Evolutionary conservation across 441 rosid species (phyloP).

Genomic region (Brassica hybrid): DNA sequence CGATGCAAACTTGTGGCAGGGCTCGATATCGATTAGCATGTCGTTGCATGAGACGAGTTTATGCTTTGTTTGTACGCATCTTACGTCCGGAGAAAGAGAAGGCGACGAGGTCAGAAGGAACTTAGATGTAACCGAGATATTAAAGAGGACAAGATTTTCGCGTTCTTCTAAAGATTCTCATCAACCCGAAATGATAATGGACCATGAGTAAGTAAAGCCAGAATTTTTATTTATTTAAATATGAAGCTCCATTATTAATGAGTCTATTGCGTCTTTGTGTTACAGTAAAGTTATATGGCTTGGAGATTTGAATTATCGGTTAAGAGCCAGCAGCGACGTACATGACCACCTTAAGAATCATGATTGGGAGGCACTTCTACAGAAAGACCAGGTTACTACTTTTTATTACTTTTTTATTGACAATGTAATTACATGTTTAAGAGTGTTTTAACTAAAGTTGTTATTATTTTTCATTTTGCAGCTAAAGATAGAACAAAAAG

Average conservation of each 20-base stretch:
- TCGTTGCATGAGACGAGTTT: conserved; percentile 66
- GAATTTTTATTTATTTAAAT: background rate
- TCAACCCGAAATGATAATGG: conserved; percentile 65
- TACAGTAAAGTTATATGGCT: conserved; percentile 90
- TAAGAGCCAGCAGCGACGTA: conserved; percentile 55
- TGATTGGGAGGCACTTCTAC: conserved; percentile 82
- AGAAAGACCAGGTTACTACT: conserved; percentile 67
- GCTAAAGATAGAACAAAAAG: conserved; percentile 74
- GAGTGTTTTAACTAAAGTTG: too few relatives aligned
- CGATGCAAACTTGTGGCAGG: conserved; percentile 53
- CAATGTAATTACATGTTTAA: too few relatives aligned
- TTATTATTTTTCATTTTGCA: too few relatives aligned
- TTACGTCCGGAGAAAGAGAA: conserved; percentile 93
- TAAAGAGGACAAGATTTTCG: conserved; percentile 79
- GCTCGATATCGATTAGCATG: conserved; percentile 93
- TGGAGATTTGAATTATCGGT: conserved; percentile 94
- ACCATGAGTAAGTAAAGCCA: conserved; percentile 72
- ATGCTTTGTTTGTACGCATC: conserved; percentile 92
- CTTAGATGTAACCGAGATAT: conserved; percentile 75
- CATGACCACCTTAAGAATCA: conserved; percentile 57
- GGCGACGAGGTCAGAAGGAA: conserved; percentile 86
- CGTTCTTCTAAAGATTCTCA: conserved; percentile 46
- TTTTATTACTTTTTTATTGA: too few relatives aligned
- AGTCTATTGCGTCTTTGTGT: background rate
- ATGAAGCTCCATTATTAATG: background rate